Evolutionary conservation across 1,284 basidiomycete genomes (phyloP).

Genomic region (Malassezia brasiliensis): DNA sequence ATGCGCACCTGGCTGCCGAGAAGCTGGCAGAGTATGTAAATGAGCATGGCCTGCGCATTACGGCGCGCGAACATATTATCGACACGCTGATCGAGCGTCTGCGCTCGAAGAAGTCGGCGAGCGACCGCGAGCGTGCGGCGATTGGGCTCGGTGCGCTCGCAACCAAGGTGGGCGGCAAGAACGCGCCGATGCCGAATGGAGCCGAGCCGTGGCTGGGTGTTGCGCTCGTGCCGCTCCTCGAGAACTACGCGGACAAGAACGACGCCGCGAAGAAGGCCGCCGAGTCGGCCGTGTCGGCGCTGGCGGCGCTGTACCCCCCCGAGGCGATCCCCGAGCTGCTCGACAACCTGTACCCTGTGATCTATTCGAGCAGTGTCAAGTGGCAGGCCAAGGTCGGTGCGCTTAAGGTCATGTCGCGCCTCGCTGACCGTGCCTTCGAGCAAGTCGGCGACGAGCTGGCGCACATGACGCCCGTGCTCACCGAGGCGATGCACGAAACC

Average conservation of each 20-base stretch:
- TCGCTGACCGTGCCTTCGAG: slow-evolving; percentile 61
- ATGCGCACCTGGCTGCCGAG: slow-evolving; percentile 42
- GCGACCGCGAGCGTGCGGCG: slow-evolving; percentile 81
- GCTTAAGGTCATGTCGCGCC: slow-evolving; percentile 62
- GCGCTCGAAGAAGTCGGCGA: slow-evolving; percentile 75
- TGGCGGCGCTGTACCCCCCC: slow-evolving; percentile 73
- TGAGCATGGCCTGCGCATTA: slow-evolving; percentile 35
- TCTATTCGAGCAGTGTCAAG: slow-evolving; percentile 66
- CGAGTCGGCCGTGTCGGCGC: slow-evolving; percentile 67
- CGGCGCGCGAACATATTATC: slow-evolving; percentile 47
- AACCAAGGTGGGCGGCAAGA: slow-evolving; percentile 45
- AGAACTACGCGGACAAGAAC: slow-evolving; percentile 86
- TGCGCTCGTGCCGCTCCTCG: slow-evolving; percentile 68
- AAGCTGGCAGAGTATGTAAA: slow-evolving; percentile 48
- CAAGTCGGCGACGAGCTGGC: slow-evolving; percentile 77
- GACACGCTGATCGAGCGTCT: slow-evolving; percentile 53
- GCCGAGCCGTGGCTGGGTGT: slow-evolving; percentile 71
- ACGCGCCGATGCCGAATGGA: slow-evolving; percentile 58
- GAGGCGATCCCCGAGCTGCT: slow-evolving; percentile 64
- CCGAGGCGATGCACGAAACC: slow-evolving; percentile 90
- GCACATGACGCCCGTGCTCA: slow-evolving; percentile 72
- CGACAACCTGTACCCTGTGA: slow-evolving; percentile 60
- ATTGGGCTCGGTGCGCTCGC: slow-evolving; percentile 55
- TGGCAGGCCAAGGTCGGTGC: slow-evolving; percentile 94
- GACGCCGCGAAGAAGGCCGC: slow-evolving; percentile 80